phyloP scores from a whole-genome alignment of 345 rosid species.

The Cardiospermum halicacabum region DNA sequence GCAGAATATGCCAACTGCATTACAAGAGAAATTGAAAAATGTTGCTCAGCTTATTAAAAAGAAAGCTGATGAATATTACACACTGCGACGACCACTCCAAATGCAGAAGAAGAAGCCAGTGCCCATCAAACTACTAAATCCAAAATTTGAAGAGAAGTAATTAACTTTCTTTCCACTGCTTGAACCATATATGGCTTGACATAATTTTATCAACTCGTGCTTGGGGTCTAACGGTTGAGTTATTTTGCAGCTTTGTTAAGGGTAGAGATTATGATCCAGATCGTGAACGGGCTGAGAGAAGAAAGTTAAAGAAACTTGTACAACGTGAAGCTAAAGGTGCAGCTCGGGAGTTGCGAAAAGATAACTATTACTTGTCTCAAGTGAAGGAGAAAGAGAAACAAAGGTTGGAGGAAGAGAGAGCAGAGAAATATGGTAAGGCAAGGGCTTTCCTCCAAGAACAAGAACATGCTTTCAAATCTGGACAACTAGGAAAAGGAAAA shows the following conservation, averaged over 20 bases:
- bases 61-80: constrained; percentile 44
- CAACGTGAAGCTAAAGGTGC: constrained; percentile 70
- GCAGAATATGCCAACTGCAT: constrained; percentile 44
- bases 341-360: constrained; percentile 80
- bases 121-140: constrained; percentile 61
- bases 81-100: constrained; percentile 62
- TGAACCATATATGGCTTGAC: not conserved
- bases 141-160: constrained; percentile 81
- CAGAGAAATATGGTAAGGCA: constrained; percentile 65
- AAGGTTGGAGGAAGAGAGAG: constrained; percentile 46
- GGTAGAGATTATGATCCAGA: constrained; percentile 97
- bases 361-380: constrained; percentile 44
- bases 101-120: constrained; percentile 79
- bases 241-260: constrained; percentile 69
- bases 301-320: constrained; percentile 54
- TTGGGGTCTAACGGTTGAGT: constrained; percentile 9
- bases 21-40: constrained; percentile 45
- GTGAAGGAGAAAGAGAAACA: constrained; percentile 64
- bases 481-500: constrained; percentile 80
- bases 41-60: constrained; percentile 47
- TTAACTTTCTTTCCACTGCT: not conserved
- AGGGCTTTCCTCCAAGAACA: constrained; percentile 90
- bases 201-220: not conserved
- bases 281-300: constrained; percentile 57
- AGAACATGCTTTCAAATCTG: constrained; percentile 81